Evolutionary conservation across 371 early-diverging fungal genomes (phyloP), one percentile per base, ranked within the genome.

Genomic region (Mortierella sp.): DNA sequence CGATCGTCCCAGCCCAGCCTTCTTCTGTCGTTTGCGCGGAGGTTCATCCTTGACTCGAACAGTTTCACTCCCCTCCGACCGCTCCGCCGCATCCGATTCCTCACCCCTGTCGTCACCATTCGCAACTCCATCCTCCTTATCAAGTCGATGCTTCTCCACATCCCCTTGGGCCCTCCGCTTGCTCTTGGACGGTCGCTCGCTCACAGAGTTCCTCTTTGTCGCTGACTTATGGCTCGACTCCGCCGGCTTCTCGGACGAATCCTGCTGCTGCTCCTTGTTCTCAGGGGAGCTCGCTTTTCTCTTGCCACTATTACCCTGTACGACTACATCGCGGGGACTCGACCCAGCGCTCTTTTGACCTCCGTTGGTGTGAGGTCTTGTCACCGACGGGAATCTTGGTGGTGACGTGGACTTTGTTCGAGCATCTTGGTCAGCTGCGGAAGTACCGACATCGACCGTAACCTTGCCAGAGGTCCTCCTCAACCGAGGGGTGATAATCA

Each of bases 21-120:
- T 69, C 53, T 73, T 78, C 31, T 74, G 78, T 0, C 82, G 75
- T 26, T 78, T 82, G n/a, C 75, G 70, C 19, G 75, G 75, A 16
- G 82, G 82, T 57, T 75, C 78, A 10, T 61, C 74, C 34, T 71
- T 50, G 34, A 19, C 50, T 50, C 10, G 34, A 34, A 50, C 34
- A 31, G 71, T 21, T 21, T 50, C 50, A 31, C 69, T 46, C 51
- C 79, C 78, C 31, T 61, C 67, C 50, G 74, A 34, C 43, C 57
- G 54, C 6, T 37, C 72, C 44, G 48, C 50, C 28, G 14, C 51
- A 37, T 76, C 85, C 44, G 71, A 72, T 1, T 61, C 71, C 44
- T 26, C 75, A 14, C 9, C 51, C 34, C 64, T 67, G 4, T 26
- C 55, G 5, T 13, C 54, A 21, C 44, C 59, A 19, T 34, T 43